Conservation (phyloP, 2,329 filamentous ascomycete species). For the Exserohilum turcica region DNA sequence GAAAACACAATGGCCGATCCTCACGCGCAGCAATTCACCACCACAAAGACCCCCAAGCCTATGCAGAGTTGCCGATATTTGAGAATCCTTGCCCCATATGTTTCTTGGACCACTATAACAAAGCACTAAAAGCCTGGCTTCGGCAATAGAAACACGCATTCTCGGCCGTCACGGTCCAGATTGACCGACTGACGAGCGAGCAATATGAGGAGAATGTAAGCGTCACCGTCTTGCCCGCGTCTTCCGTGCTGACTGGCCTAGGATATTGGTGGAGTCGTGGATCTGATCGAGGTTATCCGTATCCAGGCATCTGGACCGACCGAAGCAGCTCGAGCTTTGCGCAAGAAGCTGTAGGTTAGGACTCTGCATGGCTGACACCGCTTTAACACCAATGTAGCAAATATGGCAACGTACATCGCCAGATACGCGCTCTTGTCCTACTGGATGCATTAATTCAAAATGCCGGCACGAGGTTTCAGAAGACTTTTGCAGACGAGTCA, state of each 20-base stretch:
- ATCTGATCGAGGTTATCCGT: conserved; percentile 91
- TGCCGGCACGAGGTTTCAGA: conserved; percentile 84
- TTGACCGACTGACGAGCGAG: conserved; percentile 90
- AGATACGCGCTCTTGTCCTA: conserved; percentile 84
- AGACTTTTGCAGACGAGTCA: conserved; percentile 86
- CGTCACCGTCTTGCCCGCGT: neutral
- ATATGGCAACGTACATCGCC: conserved; percentile 92
- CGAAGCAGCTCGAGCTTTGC: conserved; percentile 87
- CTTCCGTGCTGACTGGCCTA: conserved; percentile 7
- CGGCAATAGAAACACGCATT: conserved; percentile 69
- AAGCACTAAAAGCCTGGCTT: conserved; percentile 33
- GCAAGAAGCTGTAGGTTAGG: conserved; percentile 82
- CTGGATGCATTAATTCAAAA: conserved; percentile 95
- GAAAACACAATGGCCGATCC: conserved; percentile 2
- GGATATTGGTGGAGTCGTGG: conserved; percentile 84
- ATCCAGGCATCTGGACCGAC: conserved; percentile 84
- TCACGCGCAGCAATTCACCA: conserved; percentile 27
- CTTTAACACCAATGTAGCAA: conserved; percentile 61
- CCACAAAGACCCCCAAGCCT: conserved; percentile 30
- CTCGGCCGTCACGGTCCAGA: conserved; percentile 88
- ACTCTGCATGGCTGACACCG: neutral
- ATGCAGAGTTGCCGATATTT: conserved; percentile 33
- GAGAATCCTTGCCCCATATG: conserved; percentile 38
- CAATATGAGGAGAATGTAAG: conserved; percentile 77
- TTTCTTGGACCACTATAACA: conserved; percentile 31